Evolutionary conservation across 306 rosid genomes (phyloP).

Genomic region (Pyrus betulifolia): DNA sequence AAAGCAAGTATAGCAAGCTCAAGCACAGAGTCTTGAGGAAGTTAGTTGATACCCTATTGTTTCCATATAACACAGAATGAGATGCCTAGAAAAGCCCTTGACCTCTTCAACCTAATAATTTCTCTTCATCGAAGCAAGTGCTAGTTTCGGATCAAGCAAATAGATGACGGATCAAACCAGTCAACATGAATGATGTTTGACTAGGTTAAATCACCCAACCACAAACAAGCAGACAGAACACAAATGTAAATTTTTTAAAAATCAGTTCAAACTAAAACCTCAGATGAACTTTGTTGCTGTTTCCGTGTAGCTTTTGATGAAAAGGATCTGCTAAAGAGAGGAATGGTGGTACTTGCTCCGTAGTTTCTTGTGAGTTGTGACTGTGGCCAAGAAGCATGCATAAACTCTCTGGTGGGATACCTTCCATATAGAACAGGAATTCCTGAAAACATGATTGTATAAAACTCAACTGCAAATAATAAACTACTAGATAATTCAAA

Average conservation of each 20-base stretch:
- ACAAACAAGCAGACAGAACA: neutral
- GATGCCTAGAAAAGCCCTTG: neutral
- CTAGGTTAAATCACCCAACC: neutral
- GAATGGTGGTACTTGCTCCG: conserved; percentile 16
- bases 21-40: neutral
- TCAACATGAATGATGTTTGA: neutral
- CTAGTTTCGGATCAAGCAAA: neutral
- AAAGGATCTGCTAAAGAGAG: conserved; percentile 29
- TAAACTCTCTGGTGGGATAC: conserved; percentile 6
- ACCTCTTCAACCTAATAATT: neutral
- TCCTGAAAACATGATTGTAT: conserved; percentile 23
- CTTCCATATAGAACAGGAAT: conserved; percentile 20
- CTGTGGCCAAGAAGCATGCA: conserved; percentile 10
- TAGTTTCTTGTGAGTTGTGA: conserved; percentile 23
- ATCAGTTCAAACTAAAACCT: conserved; percentile 26
- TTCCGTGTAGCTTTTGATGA: conserved; percentile 54
- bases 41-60: neutral
- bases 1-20: neutral
- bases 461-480: neutral
- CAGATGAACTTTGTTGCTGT: conserved; percentile 23
- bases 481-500: neutral
- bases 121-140: neutral
- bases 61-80: neutral
- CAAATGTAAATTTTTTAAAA: neutral
- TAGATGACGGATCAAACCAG: neutral